These are phyloP conservation scores for Fragaria iinumae DNA, from an alignment of 306 rosid species.

Conservation along the genomic window DNA sequence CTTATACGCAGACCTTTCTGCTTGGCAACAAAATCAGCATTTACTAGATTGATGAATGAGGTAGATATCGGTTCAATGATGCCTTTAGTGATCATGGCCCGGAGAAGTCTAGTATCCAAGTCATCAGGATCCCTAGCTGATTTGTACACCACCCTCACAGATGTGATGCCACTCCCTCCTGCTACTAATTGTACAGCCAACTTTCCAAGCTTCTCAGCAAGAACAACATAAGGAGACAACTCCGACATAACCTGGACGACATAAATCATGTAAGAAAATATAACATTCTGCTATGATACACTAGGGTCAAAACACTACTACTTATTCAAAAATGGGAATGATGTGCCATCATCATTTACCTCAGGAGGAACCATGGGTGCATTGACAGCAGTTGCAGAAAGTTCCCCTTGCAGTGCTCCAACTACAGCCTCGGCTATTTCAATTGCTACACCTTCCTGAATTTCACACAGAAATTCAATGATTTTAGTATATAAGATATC, in stretches of 20 bases:
- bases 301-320: background rate
- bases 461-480: background rate
- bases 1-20: slow-evolving; percentile 75
- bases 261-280: slow-evolving; percentile 2
- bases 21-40: slow-evolving; percentile 84
- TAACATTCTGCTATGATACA: background rate
- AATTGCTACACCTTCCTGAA: slow-evolving; percentile 92
- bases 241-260: slow-evolving; percentile 64
- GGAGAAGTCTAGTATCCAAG: slow-evolving; percentile 81
- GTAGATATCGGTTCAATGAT: slow-evolving; percentile 76
- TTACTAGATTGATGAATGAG: slow-evolving; percentile 71
- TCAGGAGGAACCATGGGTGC: slow-evolving; percentile 98
- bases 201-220: slow-evolving; percentile 82
- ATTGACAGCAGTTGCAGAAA: slow-evolving; percentile 94
- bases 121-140: slow-evolving; percentile 67
- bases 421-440: slow-evolving; percentile 96
- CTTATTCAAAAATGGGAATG: background rate
- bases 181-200: slow-evolving; percentile 73
- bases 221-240: slow-evolving; percentile 64
- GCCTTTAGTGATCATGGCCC: slow-evolving; percentile 94
- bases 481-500: background rate
- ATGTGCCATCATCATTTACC: slow-evolving; percentile 34
- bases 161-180: slow-evolving; percentile 68
- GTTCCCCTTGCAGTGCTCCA: slow-evolving; percentile 89
- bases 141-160: slow-evolving; percentile 57